Conservation (phyloP, 2,329 filamentous ascomycete species). For the Pseudogymnoascus sp. region DNA sequence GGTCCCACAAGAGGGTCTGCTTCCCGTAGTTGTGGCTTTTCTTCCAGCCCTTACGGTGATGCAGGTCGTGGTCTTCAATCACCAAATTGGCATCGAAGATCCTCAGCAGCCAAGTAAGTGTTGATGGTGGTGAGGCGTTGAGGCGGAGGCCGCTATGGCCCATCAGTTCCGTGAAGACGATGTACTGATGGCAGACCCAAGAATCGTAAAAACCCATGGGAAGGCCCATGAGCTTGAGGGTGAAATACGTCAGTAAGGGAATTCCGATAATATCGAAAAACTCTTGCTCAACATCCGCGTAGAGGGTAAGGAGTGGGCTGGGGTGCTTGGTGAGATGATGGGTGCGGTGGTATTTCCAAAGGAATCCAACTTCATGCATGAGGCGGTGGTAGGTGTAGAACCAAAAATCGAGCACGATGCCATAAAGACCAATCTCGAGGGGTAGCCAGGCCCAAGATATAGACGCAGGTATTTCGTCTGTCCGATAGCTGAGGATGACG, state of each 20-base stretch:
- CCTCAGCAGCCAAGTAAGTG: conserved; percentile 31
- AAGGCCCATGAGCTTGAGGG: conserved; percentile 25
- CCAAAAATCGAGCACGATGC: conserved; percentile 27
- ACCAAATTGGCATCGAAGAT: conserved; percentile 31
- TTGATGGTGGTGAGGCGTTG: conserved; percentile 21
- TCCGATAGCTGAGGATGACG: conserved; percentile 14
- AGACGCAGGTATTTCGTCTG: conserved; percentile 12
- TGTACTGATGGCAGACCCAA: conserved; percentile 40
- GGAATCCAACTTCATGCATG: conserved; percentile 25
- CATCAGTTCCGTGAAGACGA: conserved; percentile 34
- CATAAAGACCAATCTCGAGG: conserved; percentile 29
- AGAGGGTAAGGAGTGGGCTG: conserved; percentile 27
- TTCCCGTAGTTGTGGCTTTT: conserved; percentile 35
- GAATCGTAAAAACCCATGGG: conserved; percentile 41
- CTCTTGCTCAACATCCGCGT: conserved; percentile 29
- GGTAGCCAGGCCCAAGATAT: conserved; percentile 19
- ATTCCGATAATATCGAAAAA: conserved; percentile 26
- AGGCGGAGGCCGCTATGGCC: conserved; percentile 34
- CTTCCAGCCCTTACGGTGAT: conserved; percentile 35
- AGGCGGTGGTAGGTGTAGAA: conserved; percentile 29
- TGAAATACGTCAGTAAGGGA: conserved; percentile 24
- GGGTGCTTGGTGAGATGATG: conserved; percentile 31
- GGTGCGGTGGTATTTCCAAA: conserved; percentile 29
- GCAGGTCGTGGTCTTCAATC: conserved; percentile 39
- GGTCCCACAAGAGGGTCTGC: conserved; percentile 34